These are phyloP conservation scores for Pascua guehoae DNA, from an alignment of 1,284 basidiomycete genomes.

Conservation along the genomic window DNA sequence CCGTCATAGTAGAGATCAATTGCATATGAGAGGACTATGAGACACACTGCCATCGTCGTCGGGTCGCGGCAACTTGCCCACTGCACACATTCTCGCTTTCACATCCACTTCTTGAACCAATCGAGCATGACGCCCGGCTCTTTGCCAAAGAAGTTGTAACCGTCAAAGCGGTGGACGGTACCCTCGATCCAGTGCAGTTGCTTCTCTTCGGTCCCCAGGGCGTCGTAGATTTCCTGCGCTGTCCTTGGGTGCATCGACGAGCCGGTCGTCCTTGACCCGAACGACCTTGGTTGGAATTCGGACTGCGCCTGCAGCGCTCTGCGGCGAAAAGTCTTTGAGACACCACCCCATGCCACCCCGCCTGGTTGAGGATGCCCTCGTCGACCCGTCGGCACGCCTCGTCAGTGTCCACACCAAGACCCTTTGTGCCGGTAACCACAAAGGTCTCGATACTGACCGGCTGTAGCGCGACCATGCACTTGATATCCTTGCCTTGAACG, in stretches of 20 bases:
- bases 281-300: slow-evolving; percentile 3
- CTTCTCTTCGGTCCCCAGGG: slow-evolving; percentile 3
- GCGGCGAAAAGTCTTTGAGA: not conserved
- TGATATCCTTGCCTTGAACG: not conserved
- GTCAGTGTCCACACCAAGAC: not conserved
- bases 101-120: slow-evolving; percentile 9
- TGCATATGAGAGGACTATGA: too few species aligned
- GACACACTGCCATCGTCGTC: too few species aligned
- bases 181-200: slow-evolving; percentile 9
- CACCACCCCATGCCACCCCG: not conserved
- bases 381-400: not conserved
- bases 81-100: too few species aligned
- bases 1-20: too few species aligned
- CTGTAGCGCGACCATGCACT: slow-evolving; percentile 3
- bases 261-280: not conserved
- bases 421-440: not conserved
- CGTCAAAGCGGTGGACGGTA: slow-evolving; percentile 6
- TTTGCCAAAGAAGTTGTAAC: slow-evolving; percentile 8
- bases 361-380: not conserved
- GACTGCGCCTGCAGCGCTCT: not conserved
- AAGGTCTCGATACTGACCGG: slow-evolving; percentile 2
- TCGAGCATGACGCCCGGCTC: not conserved
- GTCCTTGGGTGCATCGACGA: slow-evolving; percentile 6
- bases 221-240: slow-evolving; percentile 10
- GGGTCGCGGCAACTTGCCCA: too few species aligned